Percentiles rank a stretch among this genome's conserved stretches.
Evolutionary conservation across 768 basidiomycete species (phyloP).

Genomic region (Hygrophorus russula): DNA sequence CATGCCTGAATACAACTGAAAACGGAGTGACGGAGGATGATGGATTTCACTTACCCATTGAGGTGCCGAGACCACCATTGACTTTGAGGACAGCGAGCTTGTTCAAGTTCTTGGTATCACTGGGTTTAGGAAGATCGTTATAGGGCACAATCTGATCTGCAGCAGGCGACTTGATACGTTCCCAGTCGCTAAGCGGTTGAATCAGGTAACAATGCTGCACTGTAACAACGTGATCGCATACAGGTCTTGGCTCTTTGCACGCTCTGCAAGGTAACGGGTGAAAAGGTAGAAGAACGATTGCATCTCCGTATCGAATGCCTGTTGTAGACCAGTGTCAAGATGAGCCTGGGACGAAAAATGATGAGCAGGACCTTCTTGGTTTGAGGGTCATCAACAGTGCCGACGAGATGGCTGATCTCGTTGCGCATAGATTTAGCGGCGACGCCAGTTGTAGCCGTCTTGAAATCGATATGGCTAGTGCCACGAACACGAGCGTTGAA

Average conservation of each 20-base stretch:
- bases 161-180: slow-evolving; percentile 79
- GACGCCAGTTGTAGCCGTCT: slow-evolving; percentile 92
- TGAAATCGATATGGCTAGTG: slow-evolving; percentile 85
- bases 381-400: slow-evolving; percentile 65
- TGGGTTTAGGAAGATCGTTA: slow-evolving; percentile 50
- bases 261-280: slow-evolving; percentile 87
- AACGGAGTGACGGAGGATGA: neutral
- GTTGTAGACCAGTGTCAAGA: neutral
- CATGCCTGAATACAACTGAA: slow-evolving; percentile 45
- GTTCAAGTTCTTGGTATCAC: slow-evolving; percentile 60
- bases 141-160: slow-evolving; percentile 83
- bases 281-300: slow-evolving; percentile 93
- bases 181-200: slow-evolving; percentile 56
- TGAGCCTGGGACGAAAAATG: neutral
- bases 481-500: slow-evolving; percentile 67
- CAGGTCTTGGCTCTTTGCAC: slow-evolving; percentile 82
- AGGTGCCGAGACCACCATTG: slow-evolving; percentile 88
- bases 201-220: slow-evolving; percentile 6
- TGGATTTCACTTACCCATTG: slow-evolving; percentile 47
- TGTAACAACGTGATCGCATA: slow-evolving; percentile 25
- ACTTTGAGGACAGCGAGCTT: slow-evolving; percentile 95
- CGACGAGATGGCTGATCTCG: slow-evolving; percentile 90
- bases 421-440: slow-evolving; percentile 97
- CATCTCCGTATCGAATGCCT: slow-evolving; percentile 95
- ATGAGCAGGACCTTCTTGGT: slow-evolving; percentile 61